Evolutionary conservation across 192 early-diverging fungal species (phyloP).

Genomic region (Podila horticola): DNA sequence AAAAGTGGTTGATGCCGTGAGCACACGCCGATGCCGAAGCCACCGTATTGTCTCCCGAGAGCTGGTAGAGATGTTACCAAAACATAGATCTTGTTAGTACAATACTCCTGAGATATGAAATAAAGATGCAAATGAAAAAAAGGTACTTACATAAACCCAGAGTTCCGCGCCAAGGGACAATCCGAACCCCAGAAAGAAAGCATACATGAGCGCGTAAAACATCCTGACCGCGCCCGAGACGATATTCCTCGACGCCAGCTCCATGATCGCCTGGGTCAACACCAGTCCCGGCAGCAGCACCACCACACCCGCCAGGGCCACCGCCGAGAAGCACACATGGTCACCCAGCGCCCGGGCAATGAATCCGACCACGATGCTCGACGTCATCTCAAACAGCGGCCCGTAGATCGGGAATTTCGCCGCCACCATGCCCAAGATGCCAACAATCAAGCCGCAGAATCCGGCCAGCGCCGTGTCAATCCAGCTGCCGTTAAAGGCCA

Average conservation of each 20-base stretch:
- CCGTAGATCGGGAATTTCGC: conserved; percentile 47
- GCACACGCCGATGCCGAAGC: conserved; percentile 38
- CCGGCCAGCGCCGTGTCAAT: conserved; percentile 32
- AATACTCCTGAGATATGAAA: too few species aligned
- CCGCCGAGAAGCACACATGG: conserved; percentile 49
- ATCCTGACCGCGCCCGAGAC: conserved; percentile 52
- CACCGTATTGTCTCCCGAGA: conserved; percentile 10
- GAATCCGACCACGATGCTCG: conserved; percentile 50
- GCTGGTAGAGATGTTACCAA: background rate
- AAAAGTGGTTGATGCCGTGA: conserved; percentile 41
- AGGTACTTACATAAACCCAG: conserved; percentile 46
- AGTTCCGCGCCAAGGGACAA: conserved; percentile 44
- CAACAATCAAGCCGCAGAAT: conserved; percentile 45
- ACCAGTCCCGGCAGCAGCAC: conserved; percentile 52
- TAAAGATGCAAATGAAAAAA: too few species aligned
- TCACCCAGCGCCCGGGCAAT: conserved; percentile 50
- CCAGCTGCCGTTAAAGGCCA: conserved; percentile 52
- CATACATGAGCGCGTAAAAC: conserved; percentile 55
- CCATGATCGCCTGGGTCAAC: conserved; percentile 54
- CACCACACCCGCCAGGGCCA: conserved; percentile 43
- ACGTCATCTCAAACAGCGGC: conserved; percentile 51
- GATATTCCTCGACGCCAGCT: conserved; percentile 44
- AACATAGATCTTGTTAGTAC: too few species aligned
- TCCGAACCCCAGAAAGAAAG: conserved; percentile 54
- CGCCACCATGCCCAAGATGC: conserved; percentile 43